phyloP scores from a whole-genome alignment of 1,139 yeast genomes.

The Meyerozyma smithsonii region DNA sequence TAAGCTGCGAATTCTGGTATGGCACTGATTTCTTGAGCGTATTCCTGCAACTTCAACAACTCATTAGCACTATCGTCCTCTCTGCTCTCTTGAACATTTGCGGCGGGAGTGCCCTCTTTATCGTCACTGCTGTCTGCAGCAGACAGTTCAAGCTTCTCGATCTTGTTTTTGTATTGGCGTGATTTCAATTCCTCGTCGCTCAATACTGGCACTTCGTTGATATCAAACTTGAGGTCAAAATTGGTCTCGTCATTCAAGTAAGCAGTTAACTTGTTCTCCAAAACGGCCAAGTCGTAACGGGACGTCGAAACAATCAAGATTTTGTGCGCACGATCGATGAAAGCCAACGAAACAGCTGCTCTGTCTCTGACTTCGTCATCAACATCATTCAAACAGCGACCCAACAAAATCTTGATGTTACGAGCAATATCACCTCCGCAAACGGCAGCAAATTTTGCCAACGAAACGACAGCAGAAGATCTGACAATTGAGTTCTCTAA shows the following conservation, averaged over 20 bases:
- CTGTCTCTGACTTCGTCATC: conserved; percentile 99
- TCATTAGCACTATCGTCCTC: conserved; percentile 24
- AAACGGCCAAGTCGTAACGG: conserved; percentile 66
- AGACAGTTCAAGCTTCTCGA: conserved; percentile 42
- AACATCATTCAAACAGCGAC: conserved; percentile 79
- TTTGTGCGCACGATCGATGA: conserved; percentile 50
- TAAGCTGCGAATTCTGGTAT: conserved; percentile 67
- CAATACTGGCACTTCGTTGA: conserved; percentile 56
- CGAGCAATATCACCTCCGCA: conserved; percentile 64
- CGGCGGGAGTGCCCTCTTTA: conserved; percentile 13
- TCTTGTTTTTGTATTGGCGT: conserved; percentile 53
- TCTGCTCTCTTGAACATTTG: neutral
- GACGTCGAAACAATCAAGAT: conserved; percentile 63
- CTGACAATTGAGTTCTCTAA: conserved; percentile 92
- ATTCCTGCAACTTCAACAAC: conserved; percentile 53
- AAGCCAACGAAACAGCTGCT: conserved; percentile 78
- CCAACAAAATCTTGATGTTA: conserved; percentile 70
- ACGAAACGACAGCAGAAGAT: conserved; percentile 91
- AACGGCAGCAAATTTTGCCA: conserved; percentile 84
- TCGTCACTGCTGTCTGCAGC: conserved; percentile 22
- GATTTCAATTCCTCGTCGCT: conserved; percentile 63
- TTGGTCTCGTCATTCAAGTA: conserved; percentile 63
- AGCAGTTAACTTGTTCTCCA: conserved; percentile 71
- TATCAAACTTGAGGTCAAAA: conserved; percentile 67
- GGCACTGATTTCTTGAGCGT: conserved; percentile 58